Evolutionary conservation across 129 eudicot genomes (phyloP), one percentile per base, ranked within the genome.

Genomic region (Glebionis coronaria): DNA sequence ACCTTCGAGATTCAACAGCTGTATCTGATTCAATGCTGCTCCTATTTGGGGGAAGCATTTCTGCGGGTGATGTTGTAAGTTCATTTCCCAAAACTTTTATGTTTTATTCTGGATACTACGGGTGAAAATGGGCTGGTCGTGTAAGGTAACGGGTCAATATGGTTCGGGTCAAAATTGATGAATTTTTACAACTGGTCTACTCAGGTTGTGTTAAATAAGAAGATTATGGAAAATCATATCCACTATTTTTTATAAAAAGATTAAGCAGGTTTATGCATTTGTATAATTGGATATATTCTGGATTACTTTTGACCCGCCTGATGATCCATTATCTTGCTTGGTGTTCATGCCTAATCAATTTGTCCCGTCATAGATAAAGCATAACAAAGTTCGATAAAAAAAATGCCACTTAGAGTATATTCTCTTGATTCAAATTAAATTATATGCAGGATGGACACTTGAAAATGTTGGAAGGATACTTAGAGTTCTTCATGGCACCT

Each of bases 1-100:
- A 80, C 70, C 84, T 91, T 78, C 90, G 92, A 35, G 95, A 91
- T 80, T 84, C 97, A 59, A 91, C 97, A 35, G 93, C 86, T 59
- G 71, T 88, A 40, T 91, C 97, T 56, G 97, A 91, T 81, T 91
- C 90, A 12, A 71, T 83, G 73, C 81, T 91, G 75, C 87, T 90
- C 15, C 73, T 90, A 61, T 90, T 90, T 72, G 92, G 97, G 13
- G 95, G 97, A 71, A 76, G 79, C 77, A 79, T 90, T 75, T 73
- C 71, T 0, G 64, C 47, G 55, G 95, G 95, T 56, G 83, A 87
- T 47, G 71, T 52, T 74, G 93, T 87, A 65, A 84, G 82, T 67
- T 65, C 69, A 63, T 65, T 61, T 44, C 44, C 61, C 23, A 38
- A 59, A 54, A 20, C 57, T 27, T n/a, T 69, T 23, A 20, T 45